Conservation (phyloP, 2,329 filamentous ascomycete species). For the Fusarium ramigenum region DNA sequence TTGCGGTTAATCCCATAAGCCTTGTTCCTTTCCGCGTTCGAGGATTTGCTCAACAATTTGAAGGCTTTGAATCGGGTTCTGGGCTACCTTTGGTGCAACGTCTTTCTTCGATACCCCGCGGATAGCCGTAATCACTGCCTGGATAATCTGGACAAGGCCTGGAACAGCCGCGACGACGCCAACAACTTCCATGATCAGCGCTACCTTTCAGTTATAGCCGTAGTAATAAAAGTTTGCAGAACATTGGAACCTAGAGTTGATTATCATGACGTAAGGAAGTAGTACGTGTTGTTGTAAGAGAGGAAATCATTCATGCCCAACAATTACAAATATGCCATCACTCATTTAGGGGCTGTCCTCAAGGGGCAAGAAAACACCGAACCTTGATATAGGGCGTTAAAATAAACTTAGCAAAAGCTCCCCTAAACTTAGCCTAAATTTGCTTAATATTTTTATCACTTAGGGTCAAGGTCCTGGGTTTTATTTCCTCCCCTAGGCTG, state of each 20-base stretch:
- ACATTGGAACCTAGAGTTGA: too few species aligned
- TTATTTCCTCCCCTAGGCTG: not conserved
- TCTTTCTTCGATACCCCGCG: not conserved
- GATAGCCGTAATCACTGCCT: not conserved
- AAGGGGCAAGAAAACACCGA: too few species aligned
- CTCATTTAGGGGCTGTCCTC: not conserved
- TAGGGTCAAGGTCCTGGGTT: too few species aligned
- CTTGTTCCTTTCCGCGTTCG: rapidly evolving
- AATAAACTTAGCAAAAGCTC: too few species aligned
- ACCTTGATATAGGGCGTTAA: too few species aligned
- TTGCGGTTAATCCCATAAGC: not conserved
- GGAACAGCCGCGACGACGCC: not conserved
- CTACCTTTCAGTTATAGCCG: too few species aligned
- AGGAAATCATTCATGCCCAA: not conserved
- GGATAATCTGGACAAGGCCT: not conserved
- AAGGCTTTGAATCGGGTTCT: not conserved
- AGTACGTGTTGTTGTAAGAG: too few species aligned
- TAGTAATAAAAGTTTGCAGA: too few species aligned
- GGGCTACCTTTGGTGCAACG: not conserved
- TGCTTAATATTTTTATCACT: too few species aligned
- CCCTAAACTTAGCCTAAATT: too few species aligned
- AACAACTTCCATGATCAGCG: not conserved
- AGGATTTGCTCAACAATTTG: not conserved
- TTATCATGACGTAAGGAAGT: too few species aligned
- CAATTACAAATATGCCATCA: not conserved